Percentiles rank a stretch among this genome's conserved stretches.
phyloP scores from a whole-genome alignment of 2,329 filamentous ascomycete genomes.

The Huntiella abstrusa region DNA sequence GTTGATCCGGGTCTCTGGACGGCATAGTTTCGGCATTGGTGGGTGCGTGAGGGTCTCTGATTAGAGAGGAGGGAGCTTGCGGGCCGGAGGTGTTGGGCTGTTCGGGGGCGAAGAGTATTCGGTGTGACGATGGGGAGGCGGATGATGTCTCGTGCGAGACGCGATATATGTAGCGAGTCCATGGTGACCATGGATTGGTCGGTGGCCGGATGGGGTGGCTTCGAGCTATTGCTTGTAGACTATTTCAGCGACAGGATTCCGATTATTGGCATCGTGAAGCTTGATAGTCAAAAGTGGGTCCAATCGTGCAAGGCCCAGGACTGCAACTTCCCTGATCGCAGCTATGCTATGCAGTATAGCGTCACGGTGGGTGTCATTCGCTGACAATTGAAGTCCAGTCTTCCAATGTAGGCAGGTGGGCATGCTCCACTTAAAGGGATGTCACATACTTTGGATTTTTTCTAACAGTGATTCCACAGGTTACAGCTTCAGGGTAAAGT shows the following conservation, averaged over 20 bases:
- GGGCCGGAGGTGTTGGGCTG: conserved; percentile 15
- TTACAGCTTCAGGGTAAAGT: too few relatives aligned
- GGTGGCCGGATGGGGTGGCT: too few relatives aligned
- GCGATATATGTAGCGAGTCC: conserved; percentile 64
- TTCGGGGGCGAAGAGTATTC: conserved; percentile 23
- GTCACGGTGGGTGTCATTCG: too few relatives aligned
- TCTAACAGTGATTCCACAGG: too few relatives aligned
- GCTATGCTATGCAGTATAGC: too few relatives aligned
- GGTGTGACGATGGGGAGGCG: conserved; percentile 41
- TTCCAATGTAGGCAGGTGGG: too few relatives aligned
- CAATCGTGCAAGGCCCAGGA: too few relatives aligned
- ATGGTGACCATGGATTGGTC: conserved; percentile 25
- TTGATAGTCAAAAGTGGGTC: background rate
- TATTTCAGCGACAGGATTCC: background rate
- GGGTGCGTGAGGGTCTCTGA: conserved; percentile 12
- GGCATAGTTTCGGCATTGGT: conserved; percentile 17
- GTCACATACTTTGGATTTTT: too few relatives aligned
- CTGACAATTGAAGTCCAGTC: too few relatives aligned
- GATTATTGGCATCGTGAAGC: background rate
- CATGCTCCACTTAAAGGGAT: too few relatives aligned
- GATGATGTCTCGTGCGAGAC: conserved; percentile 73
- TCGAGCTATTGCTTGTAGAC: too few relatives aligned
- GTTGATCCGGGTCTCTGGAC: conserved; percentile 8
- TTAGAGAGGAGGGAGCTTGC: conserved; percentile 1
- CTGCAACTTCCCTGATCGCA: too few relatives aligned